Conservation (phyloP, 176 grass and related monocot genomes). For the Cocos nucifera region DNA sequence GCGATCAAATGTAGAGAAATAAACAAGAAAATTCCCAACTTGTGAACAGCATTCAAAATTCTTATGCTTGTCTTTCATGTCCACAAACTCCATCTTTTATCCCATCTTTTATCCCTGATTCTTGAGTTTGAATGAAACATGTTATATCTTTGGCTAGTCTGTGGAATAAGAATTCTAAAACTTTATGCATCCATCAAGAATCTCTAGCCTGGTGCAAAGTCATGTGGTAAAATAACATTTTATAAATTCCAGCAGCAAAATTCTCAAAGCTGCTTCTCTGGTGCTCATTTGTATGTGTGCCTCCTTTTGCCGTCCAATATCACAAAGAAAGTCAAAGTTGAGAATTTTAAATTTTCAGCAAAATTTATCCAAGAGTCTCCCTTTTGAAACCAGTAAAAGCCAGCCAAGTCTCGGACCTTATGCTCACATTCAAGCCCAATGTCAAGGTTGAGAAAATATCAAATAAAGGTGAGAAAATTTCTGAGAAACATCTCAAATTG, state of each 20-base stretch:
- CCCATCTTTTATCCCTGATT: conserved; percentile 27
- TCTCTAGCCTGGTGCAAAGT: not conserved
- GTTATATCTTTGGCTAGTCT: not conserved
- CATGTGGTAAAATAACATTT: not conserved
- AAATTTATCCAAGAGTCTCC: conserved; percentile 36
- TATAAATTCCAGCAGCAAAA: conserved; percentile 12
- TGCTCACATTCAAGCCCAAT: conserved; percentile 28
- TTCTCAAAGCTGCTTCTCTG: not conserved
- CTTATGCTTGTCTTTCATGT: conserved; percentile 20
- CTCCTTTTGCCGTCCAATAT: not conserved
- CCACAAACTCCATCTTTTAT: conserved; percentile 26
- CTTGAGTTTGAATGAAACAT: not conserved
- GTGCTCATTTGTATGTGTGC: not conserved
- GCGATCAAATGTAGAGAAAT: too few species aligned
- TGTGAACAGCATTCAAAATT: conserved; percentile 21
- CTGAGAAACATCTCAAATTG: conserved; percentile 11
- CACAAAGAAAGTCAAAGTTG: conserved; percentile 40
- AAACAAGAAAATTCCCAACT: too few species aligned
- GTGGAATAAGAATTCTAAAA: not conserved
- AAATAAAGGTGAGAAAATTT: conserved; percentile 16
- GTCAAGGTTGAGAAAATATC: conserved; percentile 43
- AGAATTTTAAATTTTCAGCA: conserved; percentile 58
- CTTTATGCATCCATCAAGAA: conserved; percentile 8
- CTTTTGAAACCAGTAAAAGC: conserved; percentile 22
- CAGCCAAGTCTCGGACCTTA: conserved; percentile 40